phyloP scores from a whole-genome alignment of 495 filamentous ascomycete genomes.

The Aspergillus avenaceus region DNA sequence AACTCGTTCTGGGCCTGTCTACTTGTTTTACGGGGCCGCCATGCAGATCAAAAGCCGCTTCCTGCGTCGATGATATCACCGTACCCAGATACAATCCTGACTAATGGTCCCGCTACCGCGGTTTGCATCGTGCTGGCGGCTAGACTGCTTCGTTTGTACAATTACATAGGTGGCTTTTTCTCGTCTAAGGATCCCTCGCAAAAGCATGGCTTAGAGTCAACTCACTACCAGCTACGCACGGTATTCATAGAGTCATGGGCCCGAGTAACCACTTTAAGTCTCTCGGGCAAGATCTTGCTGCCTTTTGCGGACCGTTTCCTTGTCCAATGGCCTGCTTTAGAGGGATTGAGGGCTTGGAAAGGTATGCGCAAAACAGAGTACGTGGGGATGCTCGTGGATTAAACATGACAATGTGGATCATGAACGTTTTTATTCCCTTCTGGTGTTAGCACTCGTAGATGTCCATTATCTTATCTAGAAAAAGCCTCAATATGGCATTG shows the following conservation, averaged over 20 bases:
- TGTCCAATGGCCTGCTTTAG: constrained; percentile 68
- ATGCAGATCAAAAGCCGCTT: constrained; percentile 25
- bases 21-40: constrained; percentile 37
- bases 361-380: constrained; percentile 42
- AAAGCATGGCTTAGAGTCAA: background rate
- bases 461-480: background rate
- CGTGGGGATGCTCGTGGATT: constrained; percentile 43
- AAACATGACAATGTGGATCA: constrained; percentile 1
- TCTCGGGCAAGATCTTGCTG: constrained; percentile 71
- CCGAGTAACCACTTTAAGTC: constrained; percentile 69
- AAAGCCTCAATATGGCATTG: no score
- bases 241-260: constrained; percentile 94
- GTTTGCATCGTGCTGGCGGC: constrained; percentile 73
- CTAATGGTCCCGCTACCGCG: constrained; percentile 85
- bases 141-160: constrained; percentile 60
- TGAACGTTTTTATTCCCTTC: background rate
- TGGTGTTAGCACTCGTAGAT: background rate
- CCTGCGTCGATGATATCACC: constrained; percentile 17
- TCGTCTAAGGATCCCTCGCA: background rate
- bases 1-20: constrained; percentile 50
- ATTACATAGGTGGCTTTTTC: constrained; percentile 10
- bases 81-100: constrained; percentile 71
- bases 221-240: constrained; percentile 53
- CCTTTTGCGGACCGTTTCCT: constrained; percentile 64
- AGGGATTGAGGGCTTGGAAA: constrained; percentile 38